phyloP scores from a whole-genome alignment of 1,284 basidiomycete species.

The Ceratobasidium sp. region DNA sequence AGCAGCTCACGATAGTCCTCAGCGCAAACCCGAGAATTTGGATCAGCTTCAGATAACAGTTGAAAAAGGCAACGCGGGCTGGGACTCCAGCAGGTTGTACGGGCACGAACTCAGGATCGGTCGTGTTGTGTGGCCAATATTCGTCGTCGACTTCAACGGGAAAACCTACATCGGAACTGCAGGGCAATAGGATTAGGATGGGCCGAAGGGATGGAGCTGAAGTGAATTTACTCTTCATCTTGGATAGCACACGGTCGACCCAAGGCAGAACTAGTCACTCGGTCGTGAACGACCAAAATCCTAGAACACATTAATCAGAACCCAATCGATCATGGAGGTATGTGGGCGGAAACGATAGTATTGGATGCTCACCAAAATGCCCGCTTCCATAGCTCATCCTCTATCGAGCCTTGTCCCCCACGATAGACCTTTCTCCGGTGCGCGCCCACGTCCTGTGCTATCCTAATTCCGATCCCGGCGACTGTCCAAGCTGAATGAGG shows the following conservation, averaged over 20 bases:
- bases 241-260: constrained; percentile 38
- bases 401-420: constrained; percentile 54
- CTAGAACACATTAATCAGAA: neutral
- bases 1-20: constrained; percentile 20
- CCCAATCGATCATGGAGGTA: neutral
- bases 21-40: constrained; percentile 22
- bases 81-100: constrained; percentile 11
- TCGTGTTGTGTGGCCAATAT: constrained; percentile 14
- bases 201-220: constrained; percentile 60
- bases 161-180: constrained; percentile 28
- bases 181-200: constrained; percentile 77
- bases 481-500: constrained; percentile 62
- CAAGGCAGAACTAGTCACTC: constrained; percentile 4
- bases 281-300: constrained; percentile 15
- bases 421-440: constrained; percentile 58
- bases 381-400: constrained; percentile 69
- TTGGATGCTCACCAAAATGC: constrained; percentile 62
- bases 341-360: too few species aligned
- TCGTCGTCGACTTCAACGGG: constrained; percentile 36
- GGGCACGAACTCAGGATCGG: neutral
- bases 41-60: constrained; percentile 10
- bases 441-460: constrained; percentile 63
- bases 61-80: constrained; percentile 6
- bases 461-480: constrained; percentile 63
- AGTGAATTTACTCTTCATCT: constrained; percentile 29